phyloP scores from a whole-genome alignment of 2,329 filamentous ascomycete species.

The Ophiostoma triangulosporum region DNA sequence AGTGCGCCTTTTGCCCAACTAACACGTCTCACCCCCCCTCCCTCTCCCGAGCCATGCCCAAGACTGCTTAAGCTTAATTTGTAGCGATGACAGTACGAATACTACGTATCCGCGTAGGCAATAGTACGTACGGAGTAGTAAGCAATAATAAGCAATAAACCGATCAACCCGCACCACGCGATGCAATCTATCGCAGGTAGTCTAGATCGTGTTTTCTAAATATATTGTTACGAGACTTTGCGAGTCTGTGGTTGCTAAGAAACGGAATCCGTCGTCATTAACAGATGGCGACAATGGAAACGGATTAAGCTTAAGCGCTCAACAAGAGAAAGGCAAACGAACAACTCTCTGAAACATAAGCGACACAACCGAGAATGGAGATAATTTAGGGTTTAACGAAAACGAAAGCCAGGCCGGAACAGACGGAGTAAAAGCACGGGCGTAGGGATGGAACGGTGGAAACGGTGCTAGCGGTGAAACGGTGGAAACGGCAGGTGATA shows the following conservation, averaged over 20 bases:
- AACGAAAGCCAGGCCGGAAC: neutral
- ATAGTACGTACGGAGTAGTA: neutral
- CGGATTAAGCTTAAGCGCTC: neutral
- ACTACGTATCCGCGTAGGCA: neutral
- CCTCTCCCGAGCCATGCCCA: slow-evolving; percentile 14
- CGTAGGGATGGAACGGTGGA: neutral
- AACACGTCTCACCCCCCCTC: neutral
- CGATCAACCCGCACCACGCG: no score
- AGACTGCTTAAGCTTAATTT: slow-evolving; percentile 23
- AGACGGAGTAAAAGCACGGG: slow-evolving; percentile 2
- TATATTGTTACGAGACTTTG: no score
- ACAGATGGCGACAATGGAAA: neutral
- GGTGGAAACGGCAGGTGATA: neutral
- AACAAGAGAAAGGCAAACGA: neutral
- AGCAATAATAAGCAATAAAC: neutral
- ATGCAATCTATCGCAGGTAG: neutral
- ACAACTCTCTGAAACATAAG: neutral
- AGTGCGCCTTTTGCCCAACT: neutral
- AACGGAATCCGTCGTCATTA: no score
- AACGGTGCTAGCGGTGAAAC: neutral
- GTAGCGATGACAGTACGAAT: neutral
- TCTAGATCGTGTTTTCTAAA: neutral
- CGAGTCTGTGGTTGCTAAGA: no score
- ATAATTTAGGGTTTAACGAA: slow-evolving; percentile 1
- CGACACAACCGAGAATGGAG: neutral